These are phyloP conservation scores for Cercospora citrullina DNA, from an alignment of 2,329 filamentous ascomycete genomes.

Conservation along the genomic window DNA sequence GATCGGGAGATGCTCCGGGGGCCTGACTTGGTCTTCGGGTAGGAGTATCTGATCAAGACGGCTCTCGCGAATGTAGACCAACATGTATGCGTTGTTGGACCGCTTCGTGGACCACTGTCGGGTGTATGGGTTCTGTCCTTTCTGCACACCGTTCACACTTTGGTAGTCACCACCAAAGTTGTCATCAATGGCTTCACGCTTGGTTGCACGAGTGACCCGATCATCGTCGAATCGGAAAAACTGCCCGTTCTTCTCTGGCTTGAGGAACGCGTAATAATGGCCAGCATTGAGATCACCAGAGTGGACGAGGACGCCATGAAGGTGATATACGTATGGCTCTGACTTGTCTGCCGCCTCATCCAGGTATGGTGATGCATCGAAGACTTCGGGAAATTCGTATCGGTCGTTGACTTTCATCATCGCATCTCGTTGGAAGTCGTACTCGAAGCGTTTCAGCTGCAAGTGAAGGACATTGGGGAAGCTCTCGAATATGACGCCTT, in stretches of 20 bases:
- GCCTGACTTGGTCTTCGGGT: conserved; percentile 72
- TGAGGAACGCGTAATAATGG: conserved; percentile 97
- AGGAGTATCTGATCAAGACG: conserved; percentile 80
- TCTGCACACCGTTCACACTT: conserved; percentile 52
- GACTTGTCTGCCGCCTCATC: conserved; percentile 82
- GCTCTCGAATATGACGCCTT: conserved; percentile 94
- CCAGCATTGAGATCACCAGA: conserved; percentile 95
- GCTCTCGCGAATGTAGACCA: conserved; percentile 92
- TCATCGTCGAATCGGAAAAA: conserved; percentile 99
- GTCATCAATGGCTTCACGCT: conserved; percentile 88
- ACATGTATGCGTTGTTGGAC: conserved; percentile 92
- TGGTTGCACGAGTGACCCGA: conserved; percentile 89
- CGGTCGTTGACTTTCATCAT: conserved; percentile 99
- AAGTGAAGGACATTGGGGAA: conserved; percentile 94
- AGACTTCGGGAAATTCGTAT: conserved; percentile 82
- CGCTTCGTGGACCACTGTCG: conserved; percentile 64
- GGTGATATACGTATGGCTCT: conserved; percentile 85
- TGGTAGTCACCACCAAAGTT: conserved; percentile 89
- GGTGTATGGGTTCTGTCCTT: conserved; percentile 64
- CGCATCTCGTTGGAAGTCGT: conserved; percentile 90
- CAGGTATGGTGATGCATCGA: conserved; percentile 83
- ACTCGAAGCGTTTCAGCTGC: conserved; percentile 96
- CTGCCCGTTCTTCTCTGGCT: conserved; percentile 86
- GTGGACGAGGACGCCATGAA: conserved; percentile 94
- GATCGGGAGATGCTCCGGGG: conserved; percentile 76